Base-by-base conservation (phyloP, 2,329 filamentous ascomycete genomes). In the Emydomyces testavorans region DNA sequence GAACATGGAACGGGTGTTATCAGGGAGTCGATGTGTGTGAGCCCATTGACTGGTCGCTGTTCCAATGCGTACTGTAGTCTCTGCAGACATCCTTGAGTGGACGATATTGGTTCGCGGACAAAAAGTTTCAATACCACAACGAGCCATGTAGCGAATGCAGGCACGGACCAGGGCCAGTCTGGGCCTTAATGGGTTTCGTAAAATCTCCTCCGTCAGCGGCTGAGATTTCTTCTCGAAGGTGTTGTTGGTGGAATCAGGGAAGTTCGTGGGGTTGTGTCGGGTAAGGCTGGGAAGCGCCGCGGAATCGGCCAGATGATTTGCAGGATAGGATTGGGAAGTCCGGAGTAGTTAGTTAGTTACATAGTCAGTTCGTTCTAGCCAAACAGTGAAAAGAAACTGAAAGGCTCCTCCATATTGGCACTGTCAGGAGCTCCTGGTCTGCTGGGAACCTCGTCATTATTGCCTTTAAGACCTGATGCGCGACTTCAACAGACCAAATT, bases 261-360 rank as follows among this genome's bases (percentile, higher is more conserved):
- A 23, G 15, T 43, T 31, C 31, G 32, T 36, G 32, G 43, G 43
- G 42, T 35, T 18, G 43, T 28, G 32, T 29, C 43, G 43, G 43
- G 43, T 46, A 46, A 46, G 43, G 43, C 43, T 46, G 43, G 43
- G 32, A 21, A 35, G n/a, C 11, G 42, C 23, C 43, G 43, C 32
- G 38, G 43, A 34, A 46, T 46, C 43, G 43, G 21, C 43, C 34
- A 29, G 18, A 26, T 5, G 41, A 35, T 21, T 34, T 34, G 41
- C 41, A 44, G 40, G 20, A 43, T 15, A 13, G n/a, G 40, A 13
- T 21, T 29, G 24, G 26, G 37, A n/a, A 31, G 29, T 10, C 10
- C n/a, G 3, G 11, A 31, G 29, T 31, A 11, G 29, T 31, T 31
- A n/a, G 15, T 18, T 5, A 6, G 13, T 23, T 21, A 11, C n/a